phyloP scores from a whole-genome alignment of 2,329 filamentous ascomycete genomes.

The Cryphonectria naterciae region DNA sequence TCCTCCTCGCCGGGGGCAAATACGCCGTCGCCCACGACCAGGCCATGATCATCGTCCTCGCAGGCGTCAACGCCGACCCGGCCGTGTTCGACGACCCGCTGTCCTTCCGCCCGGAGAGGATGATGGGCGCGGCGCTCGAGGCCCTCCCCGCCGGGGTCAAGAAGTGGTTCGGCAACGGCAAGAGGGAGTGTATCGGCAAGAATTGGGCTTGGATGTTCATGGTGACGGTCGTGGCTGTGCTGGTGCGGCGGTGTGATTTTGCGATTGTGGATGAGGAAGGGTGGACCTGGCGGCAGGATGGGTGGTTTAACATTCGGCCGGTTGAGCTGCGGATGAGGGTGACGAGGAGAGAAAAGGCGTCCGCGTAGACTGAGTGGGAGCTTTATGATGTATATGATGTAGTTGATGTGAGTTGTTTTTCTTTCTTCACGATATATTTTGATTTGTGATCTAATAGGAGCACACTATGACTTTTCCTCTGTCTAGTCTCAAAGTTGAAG shows the following conservation, averaged over 20 bases:
- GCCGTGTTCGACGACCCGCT: constrained; percentile 52
- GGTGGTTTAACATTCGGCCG: constrained; percentile 58
- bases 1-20: constrained; percentile 52
- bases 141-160: constrained; percentile 49
- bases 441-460: too few relatives aligned
- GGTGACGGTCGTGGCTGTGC: constrained; percentile 46
- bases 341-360: constrained; percentile 39
- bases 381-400: too few relatives aligned
- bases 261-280: constrained; percentile 43
- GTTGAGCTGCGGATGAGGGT: constrained; percentile 50
- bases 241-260: constrained; percentile 52
- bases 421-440: too few relatives aligned
- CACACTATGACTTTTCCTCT: too few relatives aligned
- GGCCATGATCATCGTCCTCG: constrained; percentile 53
- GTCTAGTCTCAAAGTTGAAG: too few relatives aligned
- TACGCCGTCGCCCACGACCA: constrained; percentile 55
- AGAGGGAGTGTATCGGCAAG: constrained; percentile 55
- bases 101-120: constrained; percentile 52
- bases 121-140: constrained; percentile 51
- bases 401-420: too few relatives aligned
- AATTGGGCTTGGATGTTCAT: constrained; percentile 54
- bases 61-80: constrained; percentile 55
- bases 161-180: constrained; percentile 58
- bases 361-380: background rate
- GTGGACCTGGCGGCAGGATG: constrained; percentile 50